Evolutionary conservation across 495 filamentous ascomycete species (phyloP), one percentile per base, ranked within the genome.

Genomic region (Aspergillus campestris): DNA sequence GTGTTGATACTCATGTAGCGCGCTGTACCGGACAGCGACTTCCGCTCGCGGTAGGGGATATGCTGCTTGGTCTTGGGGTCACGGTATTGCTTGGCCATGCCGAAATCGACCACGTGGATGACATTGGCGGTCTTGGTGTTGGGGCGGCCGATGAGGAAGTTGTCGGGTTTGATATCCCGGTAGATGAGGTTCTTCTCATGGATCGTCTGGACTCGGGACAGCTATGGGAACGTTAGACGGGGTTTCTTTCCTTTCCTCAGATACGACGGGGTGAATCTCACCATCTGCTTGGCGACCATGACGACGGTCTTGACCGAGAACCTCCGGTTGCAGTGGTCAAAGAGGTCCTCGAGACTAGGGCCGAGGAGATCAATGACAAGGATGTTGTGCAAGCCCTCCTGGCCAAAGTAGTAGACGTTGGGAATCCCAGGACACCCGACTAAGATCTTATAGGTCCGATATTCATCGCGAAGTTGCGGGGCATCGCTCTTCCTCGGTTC

Each of bases 1-100:
- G 92, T 99, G 65, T 99, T 99, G 76, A 99, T 99, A 70, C 86
- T 92, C 92, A 99, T 99, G 65, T 99, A 99, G 58, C 92, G 81
- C 49, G 92, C 92, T 44, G 92, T 99, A 41, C 92, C 92, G 7
- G 94, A 97, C 52, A 99, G 69, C 29, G 91, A 96, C 63, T 99
- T 99, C 44, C 94, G 83, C 71, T 99, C 92, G 56, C 92, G 80
- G 63, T 99, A 99, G 8, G 92, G 92, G 56, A 97, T 99, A 68
- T 99, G 92, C 64, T 99, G 92, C 70, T 97, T 97, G 37, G 92
- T 95, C 74, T 97, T 97, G 44, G 94, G 94, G 52, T 99, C 92
- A 40, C 92, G 82, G 62, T 99, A 99, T 65, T 97, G 92, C 71
- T 99, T 99, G 36, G 94, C 92, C 92, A 99, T 99, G 57, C 92